Conservation (phyloP, 2,329 filamentous ascomycete species). For the Trichoderma gracile region DNA sequence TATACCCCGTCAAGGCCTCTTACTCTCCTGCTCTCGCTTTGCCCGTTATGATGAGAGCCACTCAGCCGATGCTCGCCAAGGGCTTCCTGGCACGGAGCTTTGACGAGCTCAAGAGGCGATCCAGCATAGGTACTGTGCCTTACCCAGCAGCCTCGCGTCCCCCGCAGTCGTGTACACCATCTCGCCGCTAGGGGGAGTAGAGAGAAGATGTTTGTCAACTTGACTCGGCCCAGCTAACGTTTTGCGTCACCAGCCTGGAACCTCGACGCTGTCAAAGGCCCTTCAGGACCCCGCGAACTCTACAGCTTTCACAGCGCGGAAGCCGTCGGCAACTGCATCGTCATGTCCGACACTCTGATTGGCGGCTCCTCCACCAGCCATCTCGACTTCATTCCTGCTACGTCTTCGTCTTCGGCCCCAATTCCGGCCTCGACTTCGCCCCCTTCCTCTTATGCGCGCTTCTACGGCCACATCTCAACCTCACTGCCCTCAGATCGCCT, state of each 20-base stretch:
- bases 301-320: constrained; percentile 60
- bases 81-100: constrained; percentile 60
- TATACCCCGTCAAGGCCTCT: too few species aligned
- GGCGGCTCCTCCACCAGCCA: constrained; percentile 79
- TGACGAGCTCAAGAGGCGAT: constrained; percentile 60
- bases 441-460: constrained; percentile 63
- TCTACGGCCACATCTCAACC: constrained; percentile 86
- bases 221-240: background rate
- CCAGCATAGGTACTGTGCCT: constrained; percentile 51
- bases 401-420: background rate
- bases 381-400: constrained; percentile 61
- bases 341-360: constrained; percentile 84
- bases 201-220: too few species aligned
- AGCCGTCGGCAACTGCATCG: constrained; percentile 60
- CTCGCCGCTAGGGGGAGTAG: background rate
- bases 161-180: background rate
- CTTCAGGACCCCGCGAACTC: constrained; percentile 64
- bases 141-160: too few species aligned
- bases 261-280: constrained; percentile 67
- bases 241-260: constrained; percentile 58
- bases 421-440: background rate
- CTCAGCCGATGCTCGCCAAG: constrained; percentile 47
- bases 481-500: constrained; percentile 73
- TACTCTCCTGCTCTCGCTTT: constrained; percentile 5
- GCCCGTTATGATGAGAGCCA: constrained; percentile 48